Evolutionary conservation across 345 rosid species (phyloP).

Genomic region (Rhodamnia rubescens): DNA sequence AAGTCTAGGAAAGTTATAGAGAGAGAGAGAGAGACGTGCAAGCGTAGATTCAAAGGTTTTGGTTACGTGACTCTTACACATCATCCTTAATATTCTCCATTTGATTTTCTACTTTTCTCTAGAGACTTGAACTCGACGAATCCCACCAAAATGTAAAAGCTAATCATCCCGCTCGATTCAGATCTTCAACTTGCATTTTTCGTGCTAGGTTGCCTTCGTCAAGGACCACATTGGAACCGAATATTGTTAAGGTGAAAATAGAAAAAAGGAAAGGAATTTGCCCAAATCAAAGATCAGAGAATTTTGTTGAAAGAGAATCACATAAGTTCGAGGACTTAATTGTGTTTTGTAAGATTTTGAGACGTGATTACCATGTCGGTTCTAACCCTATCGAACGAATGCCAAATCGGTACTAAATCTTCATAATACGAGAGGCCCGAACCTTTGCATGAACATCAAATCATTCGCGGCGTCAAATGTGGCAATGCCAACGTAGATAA

Average conservation of each 20-base stretch:
- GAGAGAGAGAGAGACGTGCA: background rate
- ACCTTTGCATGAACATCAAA: background rate
- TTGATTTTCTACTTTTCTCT: background rate
- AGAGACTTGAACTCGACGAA: background rate
- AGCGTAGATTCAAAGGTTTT: background rate
- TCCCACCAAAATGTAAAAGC: background rate
- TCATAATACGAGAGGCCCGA: background rate
- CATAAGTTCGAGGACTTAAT: background rate
- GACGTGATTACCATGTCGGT: background rate
- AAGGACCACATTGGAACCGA: background rate
- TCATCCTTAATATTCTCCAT: background rate
- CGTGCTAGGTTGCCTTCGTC: background rate
- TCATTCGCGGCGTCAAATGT: accelerated
- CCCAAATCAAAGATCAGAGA: background rate
- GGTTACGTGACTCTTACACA: background rate
- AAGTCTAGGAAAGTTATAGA: background rate
- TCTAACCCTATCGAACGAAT: too few species aligned
- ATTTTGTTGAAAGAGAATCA: background rate
- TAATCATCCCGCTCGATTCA: background rate
- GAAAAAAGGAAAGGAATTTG: background rate
- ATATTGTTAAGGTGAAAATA: background rate
- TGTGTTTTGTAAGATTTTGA: too few species aligned
- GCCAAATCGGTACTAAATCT: too few species aligned
- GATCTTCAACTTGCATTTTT: background rate
- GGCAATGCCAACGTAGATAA: background rate